Percentiles rank a stretch among this genome's conserved stretches.
Conservation (phyloP, 2,329 filamentous ascomycete species). For the Elsinoe arachidis region DNA sequence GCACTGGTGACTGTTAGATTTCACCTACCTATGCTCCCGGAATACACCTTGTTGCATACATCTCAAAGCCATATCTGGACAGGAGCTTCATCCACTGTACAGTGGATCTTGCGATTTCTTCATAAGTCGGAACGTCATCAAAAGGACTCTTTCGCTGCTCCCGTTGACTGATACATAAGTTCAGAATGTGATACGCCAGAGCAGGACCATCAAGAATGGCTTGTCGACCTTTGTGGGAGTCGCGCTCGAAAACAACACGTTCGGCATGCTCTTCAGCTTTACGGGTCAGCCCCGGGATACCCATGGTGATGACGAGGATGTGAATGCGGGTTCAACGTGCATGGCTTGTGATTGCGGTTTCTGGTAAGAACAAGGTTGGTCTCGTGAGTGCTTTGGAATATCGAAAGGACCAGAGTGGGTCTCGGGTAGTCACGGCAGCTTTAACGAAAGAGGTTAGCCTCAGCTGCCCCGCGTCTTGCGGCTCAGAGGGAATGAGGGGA, state of each 20-base stretch:
- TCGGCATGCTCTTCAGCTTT: slow-evolving; percentile 14
- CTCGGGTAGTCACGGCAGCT: background rate
- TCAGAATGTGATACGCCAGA: slow-evolving; percentile 64
- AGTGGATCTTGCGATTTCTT: slow-evolving; percentile 51
- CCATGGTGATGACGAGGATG: slow-evolving; percentile 11
- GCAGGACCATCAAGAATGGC: slow-evolving; percentile 68
- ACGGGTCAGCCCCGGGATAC: slow-evolving; percentile 16
- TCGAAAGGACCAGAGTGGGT: background rate
- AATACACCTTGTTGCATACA: slow-evolving; percentile 41
- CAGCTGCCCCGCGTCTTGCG: background rate
- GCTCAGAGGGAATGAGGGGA: background rate
- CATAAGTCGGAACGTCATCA: slow-evolving; percentile 52
- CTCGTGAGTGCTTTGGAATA: background rate
- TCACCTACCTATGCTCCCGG: slow-evolving; percentile 16
- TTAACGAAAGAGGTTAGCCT: background rate
- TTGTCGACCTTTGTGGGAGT: slow-evolving; percentile 13
- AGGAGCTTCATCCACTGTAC: slow-evolving; percentile 57
- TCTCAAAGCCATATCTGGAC: slow-evolving; percentile 43
- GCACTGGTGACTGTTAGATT: slow-evolving; percentile 35
- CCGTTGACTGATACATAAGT: slow-evolving; percentile 42
- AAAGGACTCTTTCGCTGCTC: slow-evolving; percentile 37
- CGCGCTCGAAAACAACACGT: slow-evolving; percentile 4
- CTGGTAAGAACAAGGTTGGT: too few species aligned
- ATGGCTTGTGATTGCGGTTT: too few species aligned
- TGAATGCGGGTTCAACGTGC: too few species aligned